phyloP scores from a whole-genome alignment of 345 rosid species.

The Eucalyptus regnans region DNA sequence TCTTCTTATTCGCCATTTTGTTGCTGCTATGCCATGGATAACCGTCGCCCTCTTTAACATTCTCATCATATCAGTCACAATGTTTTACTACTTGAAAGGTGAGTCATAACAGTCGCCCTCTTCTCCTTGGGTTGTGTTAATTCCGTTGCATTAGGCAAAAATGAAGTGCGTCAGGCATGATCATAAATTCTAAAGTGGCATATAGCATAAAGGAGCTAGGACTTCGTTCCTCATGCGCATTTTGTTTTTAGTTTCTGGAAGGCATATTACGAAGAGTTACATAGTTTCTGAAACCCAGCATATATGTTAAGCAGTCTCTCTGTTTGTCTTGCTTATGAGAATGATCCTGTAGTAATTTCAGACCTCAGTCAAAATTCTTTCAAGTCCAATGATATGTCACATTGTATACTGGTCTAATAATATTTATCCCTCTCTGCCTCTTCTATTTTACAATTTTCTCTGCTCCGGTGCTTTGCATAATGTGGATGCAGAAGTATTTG shows the following conservation, averaged over 20 bases:
- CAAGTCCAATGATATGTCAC: neutral
- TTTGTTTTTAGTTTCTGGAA: neutral
- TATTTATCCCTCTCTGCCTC: neutral
- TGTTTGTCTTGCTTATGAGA: neutral
- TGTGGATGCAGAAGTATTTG: neutral
- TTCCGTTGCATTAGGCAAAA: neutral
- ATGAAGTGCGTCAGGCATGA: neutral
- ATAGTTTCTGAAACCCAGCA: neutral
- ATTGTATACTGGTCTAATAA: neutral
- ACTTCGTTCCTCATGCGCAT: neutral
- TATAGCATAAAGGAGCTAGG: neutral
- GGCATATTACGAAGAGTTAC: neutral
- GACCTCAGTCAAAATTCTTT: neutral
- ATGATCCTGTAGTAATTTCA: neutral
- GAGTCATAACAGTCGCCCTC: neutral
- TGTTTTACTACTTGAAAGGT: slow-evolving; percentile 90
- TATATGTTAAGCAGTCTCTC: neutral
- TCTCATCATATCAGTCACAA: slow-evolving; percentile 70
- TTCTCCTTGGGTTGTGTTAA: neutral
- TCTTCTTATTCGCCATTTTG: slow-evolving; percentile 85
- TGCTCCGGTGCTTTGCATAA: neutral
- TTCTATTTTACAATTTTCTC: neutral
- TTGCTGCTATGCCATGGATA: slow-evolving; percentile 96
- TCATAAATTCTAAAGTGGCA: neutral
- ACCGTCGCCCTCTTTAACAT: slow-evolving; percentile 77